Evolutionary conservation across 2,329 filamentous ascomycete genomes (phyloP), one percentile per base, ranked within the genome.

Genomic region (Juglanconis sp.): DNA sequence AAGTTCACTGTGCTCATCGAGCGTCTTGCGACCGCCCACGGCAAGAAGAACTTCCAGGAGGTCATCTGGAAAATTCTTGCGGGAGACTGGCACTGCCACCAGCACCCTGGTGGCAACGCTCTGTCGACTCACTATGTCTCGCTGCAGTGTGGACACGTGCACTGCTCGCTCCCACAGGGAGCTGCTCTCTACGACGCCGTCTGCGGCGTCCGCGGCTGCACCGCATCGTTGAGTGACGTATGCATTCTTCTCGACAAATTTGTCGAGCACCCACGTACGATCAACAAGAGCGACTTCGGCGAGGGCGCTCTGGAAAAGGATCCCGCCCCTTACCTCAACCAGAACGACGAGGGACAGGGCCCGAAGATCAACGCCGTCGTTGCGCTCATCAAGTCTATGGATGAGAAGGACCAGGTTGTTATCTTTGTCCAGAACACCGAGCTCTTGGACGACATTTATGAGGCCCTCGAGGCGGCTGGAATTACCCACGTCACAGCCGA

Each of bases 341-440:
- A 34, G 34, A 10, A 24, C 30, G n/a, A 11, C 49, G 6, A 63
- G 59, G 17, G 55, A 58, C 8, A 68, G 68, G 59, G 61, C 1
- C 61, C 61, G 13, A 68, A 68, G 60, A 61, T 63, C 5, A 61
- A 60, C 31, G 46, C 40, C 6, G 60, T 74, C 1, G 47, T 64
- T 8, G 59, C 64, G 10, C 66, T 70, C 8, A 62, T 74, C 53
- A 53, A 62, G 40, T 56, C 60, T 15, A 66, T 73, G 24, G 55
- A 64, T 0, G 15, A 40, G 0, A 57, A 68, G 2, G 70, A 73
- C 5, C 61, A 65, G 10, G 68, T 73, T 5, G 62, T 79, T 2
- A 55, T 79, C 5, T 80, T 80, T 60, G 71, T 69, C 1, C 74
- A 77, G 53, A 72, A 72, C 53, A 40, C 67, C 0, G 52, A 57